Evolutionary conservation across 306 rosid genomes (phyloP), one percentile per base, ranked within the genome.

Genomic region (Inga leiocalycina): DNA sequence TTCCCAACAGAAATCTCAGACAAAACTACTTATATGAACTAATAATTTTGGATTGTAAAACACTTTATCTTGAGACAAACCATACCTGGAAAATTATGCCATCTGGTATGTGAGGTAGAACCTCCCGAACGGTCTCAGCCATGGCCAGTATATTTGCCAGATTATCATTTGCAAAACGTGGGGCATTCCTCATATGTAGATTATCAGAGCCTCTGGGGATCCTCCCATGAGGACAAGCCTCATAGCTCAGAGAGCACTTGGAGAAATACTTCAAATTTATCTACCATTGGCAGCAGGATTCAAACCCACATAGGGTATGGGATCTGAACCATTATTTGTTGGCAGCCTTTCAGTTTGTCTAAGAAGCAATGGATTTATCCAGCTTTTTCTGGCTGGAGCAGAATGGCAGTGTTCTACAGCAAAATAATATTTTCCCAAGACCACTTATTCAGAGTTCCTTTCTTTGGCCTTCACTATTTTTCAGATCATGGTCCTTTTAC

Each of bases 51-150:
- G 49, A 20, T 34, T 74, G 57, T 15, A 6, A 30, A 62, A 8
- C 35, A 68, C 64, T 35, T 62, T 4, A 66, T 15, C 64, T 32
- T 61, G 76, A 71, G 35, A 56, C 39, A 67, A 73, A 30, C 32
- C 43, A 56, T 78, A 97, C 99, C 99, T 94, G 97, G 86, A 94
- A 97, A 91, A 97, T 97, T 35, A 94, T 43, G 85, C 92, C 97
- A 79, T 97, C 98, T 1, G 97, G 93, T 51, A 94, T 85, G 84
- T 94, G 99, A 80, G 99, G 99, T 76, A 97, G 87, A 86, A 97
- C 98, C 85, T 94, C 99, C 45, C 94, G 90, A 64, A 97, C 99
- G 9, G 99, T 97, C 85, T 97, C 98, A 14, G 99, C 98, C 99
- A 97, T 97, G 78, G 97, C 97, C 86, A 97, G 97, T 57, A 97